A percentile compares a stretch with the other conserved stretches of the same genome.
Conservation (phyloP, 768 basidiomycete genomes). For the Kwoniella bestiolae region DNA sequence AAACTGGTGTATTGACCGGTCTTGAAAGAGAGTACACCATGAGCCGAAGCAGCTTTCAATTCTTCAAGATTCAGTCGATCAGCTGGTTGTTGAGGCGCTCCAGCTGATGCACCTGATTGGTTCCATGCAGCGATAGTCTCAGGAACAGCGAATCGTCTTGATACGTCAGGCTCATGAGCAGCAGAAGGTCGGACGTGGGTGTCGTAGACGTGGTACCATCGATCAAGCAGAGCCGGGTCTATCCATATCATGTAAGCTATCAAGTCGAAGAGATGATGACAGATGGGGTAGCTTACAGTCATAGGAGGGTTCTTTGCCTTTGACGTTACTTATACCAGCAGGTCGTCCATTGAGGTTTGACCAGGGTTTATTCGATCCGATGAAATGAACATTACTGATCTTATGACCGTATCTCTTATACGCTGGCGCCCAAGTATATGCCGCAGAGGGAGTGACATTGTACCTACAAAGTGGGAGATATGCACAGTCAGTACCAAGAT, state of each 20-base stretch:
- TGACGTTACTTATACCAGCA: slow-evolving; percentile 61
- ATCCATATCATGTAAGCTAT: not conserved
- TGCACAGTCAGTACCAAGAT: not conserved
- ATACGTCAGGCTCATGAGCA: slow-evolving; percentile 45
- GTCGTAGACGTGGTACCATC: slow-evolving; percentile 92
- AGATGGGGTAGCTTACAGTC: slow-evolving; percentile 55
- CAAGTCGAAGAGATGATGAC: not conserved
- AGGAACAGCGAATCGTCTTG: slow-evolving; percentile 64
- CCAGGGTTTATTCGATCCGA: slow-evolving; percentile 97
- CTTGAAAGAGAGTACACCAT: slow-evolving; percentile 63
- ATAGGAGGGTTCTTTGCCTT: slow-evolving; percentile 38
- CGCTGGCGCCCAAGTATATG: slow-evolving; percentile 98
- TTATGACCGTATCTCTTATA: slow-evolving; percentile 74
- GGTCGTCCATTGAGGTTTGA: slow-evolving; percentile 71
- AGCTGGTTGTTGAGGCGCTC: slow-evolving; percentile 39
- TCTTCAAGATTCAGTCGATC: slow-evolving; percentile 67
- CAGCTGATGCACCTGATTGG: slow-evolving; percentile 47
- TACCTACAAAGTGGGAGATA: slow-evolving; percentile 61
- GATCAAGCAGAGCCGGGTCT: slow-evolving; percentile 72
- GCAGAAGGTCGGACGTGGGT: slow-evolving; percentile 73
- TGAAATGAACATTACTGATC: slow-evolving; percentile 59
- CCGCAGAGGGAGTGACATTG: slow-evolving; percentile 96
- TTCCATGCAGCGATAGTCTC: slow-evolving; percentile 81
- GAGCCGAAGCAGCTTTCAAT: slow-evolving; percentile 59
- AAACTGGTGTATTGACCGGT: slow-evolving; percentile 78